Percentiles rank a stretch among this genome's conserved stretches.
phyloP scores from a whole-genome alignment of 1,284 basidiomycete genomes.

The Ceratobasidium sp. region DNA sequence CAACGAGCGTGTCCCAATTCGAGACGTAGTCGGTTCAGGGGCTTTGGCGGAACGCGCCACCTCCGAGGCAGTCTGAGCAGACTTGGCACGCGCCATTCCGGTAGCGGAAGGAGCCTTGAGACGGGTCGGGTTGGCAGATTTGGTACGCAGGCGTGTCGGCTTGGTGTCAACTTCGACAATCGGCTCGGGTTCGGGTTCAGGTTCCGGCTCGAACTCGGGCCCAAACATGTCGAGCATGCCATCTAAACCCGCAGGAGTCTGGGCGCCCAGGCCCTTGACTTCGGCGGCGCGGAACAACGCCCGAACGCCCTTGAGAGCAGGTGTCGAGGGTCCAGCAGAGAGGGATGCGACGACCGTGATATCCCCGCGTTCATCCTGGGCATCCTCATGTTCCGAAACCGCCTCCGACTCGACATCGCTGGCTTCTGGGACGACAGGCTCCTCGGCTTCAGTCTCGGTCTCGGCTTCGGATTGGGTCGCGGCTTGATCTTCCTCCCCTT shows the following conservation, averaged over 20 bases:
- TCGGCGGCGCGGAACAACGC: slow-evolving; percentile 35
- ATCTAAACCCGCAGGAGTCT: slow-evolving; percentile 38
- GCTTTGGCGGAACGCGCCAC: slow-evolving; percentile 11
- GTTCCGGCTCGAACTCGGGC: slow-evolving; percentile 23
- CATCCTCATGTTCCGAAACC: slow-evolving; percentile 25
- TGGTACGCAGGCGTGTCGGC: slow-evolving; percentile 33
- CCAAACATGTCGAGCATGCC: slow-evolving; percentile 41
- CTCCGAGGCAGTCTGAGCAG: slow-evolving; percentile 28
- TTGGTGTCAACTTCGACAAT: slow-evolving; percentile 12
- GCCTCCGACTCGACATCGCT: slow-evolving; percentile 23
- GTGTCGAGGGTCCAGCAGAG: slow-evolving; percentile 29
- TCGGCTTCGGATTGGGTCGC: slow-evolving; percentile 10
- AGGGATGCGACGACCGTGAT: background rate
- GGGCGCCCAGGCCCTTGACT: slow-evolving; percentile 35
- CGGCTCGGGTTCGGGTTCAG: slow-evolving; percentile 2
- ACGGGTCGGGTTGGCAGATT: slow-evolving; percentile 41
- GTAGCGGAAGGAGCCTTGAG: slow-evolving; percentile 16
- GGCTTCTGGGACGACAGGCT: background rate
- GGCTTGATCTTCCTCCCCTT: slow-evolving; percentile 13
- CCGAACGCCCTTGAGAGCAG: slow-evolving; percentile 39
- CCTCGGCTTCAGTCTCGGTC: slow-evolving; percentile 5
- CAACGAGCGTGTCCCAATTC: slow-evolving; percentile 20
- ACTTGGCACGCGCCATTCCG: slow-evolving; percentile 36
- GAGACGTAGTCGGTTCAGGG: background rate
- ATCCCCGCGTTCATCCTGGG: background rate